Evolutionary conservation across 352 stramenopile genomes (phyloP).

Genomic region (Pythium oligandrum): DNA sequence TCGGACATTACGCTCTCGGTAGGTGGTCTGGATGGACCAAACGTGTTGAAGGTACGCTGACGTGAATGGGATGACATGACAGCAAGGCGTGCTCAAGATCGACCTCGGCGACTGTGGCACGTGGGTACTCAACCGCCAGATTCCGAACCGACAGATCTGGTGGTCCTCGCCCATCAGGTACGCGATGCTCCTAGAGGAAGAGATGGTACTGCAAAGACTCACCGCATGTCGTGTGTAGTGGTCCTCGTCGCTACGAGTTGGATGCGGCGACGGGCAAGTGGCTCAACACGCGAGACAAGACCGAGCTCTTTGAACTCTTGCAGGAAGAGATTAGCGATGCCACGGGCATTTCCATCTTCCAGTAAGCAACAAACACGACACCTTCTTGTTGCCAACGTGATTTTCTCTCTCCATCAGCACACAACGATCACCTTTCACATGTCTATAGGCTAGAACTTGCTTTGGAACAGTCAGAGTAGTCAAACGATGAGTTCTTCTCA

Average conservation of each 20-base stretch:
- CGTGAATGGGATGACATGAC: slow-evolving; percentile 3
- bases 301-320: slow-evolving; percentile 69
- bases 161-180: slow-evolving; percentile 95
- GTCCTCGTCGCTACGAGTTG: slow-evolving; percentile 88
- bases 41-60: background rate
- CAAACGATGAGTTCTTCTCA: too few species aligned
- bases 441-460: too few species aligned
- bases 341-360: slow-evolving; percentile 79
- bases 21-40: slow-evolving; percentile 6
- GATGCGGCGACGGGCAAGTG: slow-evolving; percentile 60
- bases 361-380: slow-evolving; percentile 14
- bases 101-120: slow-evolving; percentile 91
- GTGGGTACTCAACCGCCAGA: slow-evolving; percentile 98
- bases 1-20: slow-evolving; percentile 78
- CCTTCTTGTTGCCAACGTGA: too few species aligned
- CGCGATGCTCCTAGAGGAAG: background rate
- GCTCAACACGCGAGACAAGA: slow-evolving; percentile 78
- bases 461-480: too few species aligned
- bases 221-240: slow-evolving; percentile 28
- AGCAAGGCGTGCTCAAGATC: slow-evolving; percentile 96
- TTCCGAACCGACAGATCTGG: slow-evolving; percentile 96
- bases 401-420: too few species aligned
- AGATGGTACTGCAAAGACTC: background rate
- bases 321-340: slow-evolving; percentile 71
- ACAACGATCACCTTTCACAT: too few species aligned